Conservation (phyloP, 805 yeast species). For the Ogataea saltuana region DNA sequence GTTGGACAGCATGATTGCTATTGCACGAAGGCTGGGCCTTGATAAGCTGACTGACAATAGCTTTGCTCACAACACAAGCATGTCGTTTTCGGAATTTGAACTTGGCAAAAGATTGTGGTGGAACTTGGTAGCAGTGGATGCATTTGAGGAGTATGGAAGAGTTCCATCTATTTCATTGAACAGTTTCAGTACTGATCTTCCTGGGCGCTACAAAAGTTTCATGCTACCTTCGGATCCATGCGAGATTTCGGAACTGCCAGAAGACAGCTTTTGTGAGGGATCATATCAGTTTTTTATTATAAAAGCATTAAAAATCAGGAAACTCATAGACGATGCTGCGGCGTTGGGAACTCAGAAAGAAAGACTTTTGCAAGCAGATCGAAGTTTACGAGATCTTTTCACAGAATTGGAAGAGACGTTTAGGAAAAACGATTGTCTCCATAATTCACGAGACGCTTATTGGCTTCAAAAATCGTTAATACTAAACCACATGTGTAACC, state of each 20-base stretch:
- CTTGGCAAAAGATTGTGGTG: conserved; percentile 8
- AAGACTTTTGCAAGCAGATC: not conserved
- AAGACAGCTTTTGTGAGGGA: not conserved
- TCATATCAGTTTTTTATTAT: conserved; percentile 5
- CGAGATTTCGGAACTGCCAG: not conserved
- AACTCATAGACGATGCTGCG: not conserved
- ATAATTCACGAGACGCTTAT: not conserved
- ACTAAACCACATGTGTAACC: conserved; percentile 1
- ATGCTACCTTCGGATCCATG: not conserved
- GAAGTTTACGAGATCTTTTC: not conserved
- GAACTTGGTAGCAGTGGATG: conserved; percentile 8
- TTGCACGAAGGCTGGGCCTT: conserved; percentile 1
- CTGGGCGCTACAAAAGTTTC: conserved; percentile 2
- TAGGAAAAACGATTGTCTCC: not conserved
- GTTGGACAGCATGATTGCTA: conserved; percentile 2
- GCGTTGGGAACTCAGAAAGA: not conserved
- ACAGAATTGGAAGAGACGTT: not conserved
- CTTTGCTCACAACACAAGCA: not conserved
- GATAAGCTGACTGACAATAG: not conserved
- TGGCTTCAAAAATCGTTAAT: conserved; percentile 7
- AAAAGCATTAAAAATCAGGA: not conserved
- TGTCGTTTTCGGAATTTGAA: not conserved
- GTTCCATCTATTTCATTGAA: not conserved
- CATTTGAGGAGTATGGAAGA: conserved; percentile 6
- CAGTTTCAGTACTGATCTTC: conserved; percentile 3